Conservation (phyloP, 257 asterid genomes). For the Ballota nigra region DNA sequence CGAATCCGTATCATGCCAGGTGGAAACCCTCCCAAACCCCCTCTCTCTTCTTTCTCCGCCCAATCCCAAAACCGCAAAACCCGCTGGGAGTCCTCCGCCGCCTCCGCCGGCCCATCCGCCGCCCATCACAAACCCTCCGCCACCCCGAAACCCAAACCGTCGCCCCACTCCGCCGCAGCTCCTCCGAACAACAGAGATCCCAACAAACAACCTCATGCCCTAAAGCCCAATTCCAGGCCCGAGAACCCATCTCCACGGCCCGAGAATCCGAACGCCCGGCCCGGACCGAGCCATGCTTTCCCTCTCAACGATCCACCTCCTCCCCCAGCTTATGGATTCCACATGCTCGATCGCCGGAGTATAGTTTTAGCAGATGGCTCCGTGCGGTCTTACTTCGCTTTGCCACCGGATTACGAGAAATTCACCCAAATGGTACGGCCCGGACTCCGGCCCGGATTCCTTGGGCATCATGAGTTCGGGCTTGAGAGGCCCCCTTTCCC, state of each 20-base stretch:
- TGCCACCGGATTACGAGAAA: slow-evolving; percentile 77
- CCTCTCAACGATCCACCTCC: slow-evolving; percentile 79
- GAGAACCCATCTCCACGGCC: slow-evolving; percentile 40
- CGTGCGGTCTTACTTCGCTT: slow-evolving; percentile 76
- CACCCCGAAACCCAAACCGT: slow-evolving; percentile 40
- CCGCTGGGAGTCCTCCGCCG: slow-evolving; percentile 47
- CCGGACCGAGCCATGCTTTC: slow-evolving; percentile 35
- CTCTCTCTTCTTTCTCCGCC: slow-evolving; percentile 32
- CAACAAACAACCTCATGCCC: slow-evolving; percentile 30
- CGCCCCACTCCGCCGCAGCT: slow-evolving; percentile 33
- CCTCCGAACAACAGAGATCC: slow-evolving; percentile 28
- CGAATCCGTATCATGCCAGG: slow-evolving; percentile 36
- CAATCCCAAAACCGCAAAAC: slow-evolving; percentile 48
- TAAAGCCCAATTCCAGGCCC: slow-evolving; percentile 39
- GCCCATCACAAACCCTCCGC: slow-evolving; percentile 28
- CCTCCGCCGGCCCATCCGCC: slow-evolving; percentile 18
- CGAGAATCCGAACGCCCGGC: slow-evolving; percentile 27
- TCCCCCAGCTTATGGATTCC: slow-evolving; percentile 88
- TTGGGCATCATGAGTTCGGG: slow-evolving; percentile 42
- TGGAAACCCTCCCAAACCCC: slow-evolving; percentile 43
- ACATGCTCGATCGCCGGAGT: slow-evolving; percentile 86
- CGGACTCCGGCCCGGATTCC: slow-evolving; percentile 38
- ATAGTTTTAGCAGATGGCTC: slow-evolving; percentile 80
- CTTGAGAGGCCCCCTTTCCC: slow-evolving; percentile 53
- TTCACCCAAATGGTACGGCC: slow-evolving; percentile 41